Percentiles rank a stretch among this genome's conserved stretches.
These are phyloP conservation scores for Kurtzmaniella natalensis DNA, from an alignment of 1,139 yeast genomes.

Conservation along the genomic window DNA sequence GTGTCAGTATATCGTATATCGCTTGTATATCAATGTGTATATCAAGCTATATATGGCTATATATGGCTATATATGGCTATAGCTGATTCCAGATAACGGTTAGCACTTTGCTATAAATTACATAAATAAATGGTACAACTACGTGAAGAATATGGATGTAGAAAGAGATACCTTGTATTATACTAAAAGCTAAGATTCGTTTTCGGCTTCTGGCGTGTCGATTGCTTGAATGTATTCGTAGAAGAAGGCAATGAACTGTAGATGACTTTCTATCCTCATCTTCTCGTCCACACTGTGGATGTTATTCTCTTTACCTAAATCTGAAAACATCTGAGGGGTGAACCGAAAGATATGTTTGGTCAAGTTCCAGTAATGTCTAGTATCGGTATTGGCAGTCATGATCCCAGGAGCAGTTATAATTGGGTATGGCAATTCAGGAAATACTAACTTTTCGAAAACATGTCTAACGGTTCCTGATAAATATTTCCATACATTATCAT, in stretches of 20 bases:
- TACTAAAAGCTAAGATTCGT: background rate
- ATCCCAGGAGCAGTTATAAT: constrained; percentile 52
- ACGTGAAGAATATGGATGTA: too few relatives aligned
- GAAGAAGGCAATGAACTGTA: constrained; percentile 11
- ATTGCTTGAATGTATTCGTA: constrained; percentile 8
- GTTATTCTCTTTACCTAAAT: constrained; percentile 10
- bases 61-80: too few relatives aligned
- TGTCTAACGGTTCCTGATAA: constrained; percentile 25
- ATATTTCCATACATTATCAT: constrained; percentile 20
- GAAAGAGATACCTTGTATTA: too few relatives aligned
- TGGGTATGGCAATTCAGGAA: constrained; percentile 20
- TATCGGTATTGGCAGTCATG: constrained; percentile 71
- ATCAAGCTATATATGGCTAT: too few relatives aligned
- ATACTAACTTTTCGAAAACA: constrained; percentile 24
- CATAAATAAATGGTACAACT: too few relatives aligned
- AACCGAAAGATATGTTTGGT: constrained; percentile 60
- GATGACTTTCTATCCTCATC: constrained; percentile 8
- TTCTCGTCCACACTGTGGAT: constrained; percentile 11
- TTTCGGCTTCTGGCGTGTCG: constrained; percentile 4
- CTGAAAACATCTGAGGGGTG: constrained; percentile 21
- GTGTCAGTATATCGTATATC: too few relatives aligned
- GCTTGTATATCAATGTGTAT: too few relatives aligned
- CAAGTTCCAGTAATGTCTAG: constrained; percentile 62
- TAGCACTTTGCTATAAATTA: too few relatives aligned
- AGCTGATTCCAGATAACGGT: too few relatives aligned